phyloP scores from a whole-genome alignment of 768 basidiomycete species.

The Pleurotus sapidus region DNA sequence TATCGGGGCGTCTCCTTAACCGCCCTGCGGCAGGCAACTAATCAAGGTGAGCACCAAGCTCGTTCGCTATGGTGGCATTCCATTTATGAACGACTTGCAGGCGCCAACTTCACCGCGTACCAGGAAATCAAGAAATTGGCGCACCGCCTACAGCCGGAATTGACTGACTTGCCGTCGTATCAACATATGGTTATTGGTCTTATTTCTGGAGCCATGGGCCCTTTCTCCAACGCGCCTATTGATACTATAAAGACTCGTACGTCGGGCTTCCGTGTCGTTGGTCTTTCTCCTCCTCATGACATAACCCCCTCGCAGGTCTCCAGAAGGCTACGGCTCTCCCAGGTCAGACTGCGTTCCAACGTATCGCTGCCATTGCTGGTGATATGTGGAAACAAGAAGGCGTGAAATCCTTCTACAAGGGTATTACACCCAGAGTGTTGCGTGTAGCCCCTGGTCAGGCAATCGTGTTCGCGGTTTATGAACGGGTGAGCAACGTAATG shows the following conservation, averaged over 20 bases:
- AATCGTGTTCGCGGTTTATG: conserved; percentile 97
- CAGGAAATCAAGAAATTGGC: conserved; percentile 92
- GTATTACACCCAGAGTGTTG: conserved; percentile 94
- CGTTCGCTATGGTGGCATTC: no score
- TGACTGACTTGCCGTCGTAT: conserved; percentile 82
- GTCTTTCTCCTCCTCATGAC: not conserved
- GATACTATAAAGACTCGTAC: conserved; percentile 93
- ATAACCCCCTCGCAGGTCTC: conserved; percentile 47
- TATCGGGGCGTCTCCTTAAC: conserved; percentile 95
- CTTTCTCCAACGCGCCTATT: conserved; percentile 96
- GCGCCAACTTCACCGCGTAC: conserved; percentile 97
- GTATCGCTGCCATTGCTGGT: conserved; percentile 76
- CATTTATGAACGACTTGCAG: conserved; percentile 25
- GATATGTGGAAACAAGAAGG: conserved; percentile 96
- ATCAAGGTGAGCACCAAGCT: conserved; percentile 63
- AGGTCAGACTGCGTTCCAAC: conserved; percentile 74
- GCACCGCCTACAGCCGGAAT: conserved; percentile 73
- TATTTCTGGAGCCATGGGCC: conserved; percentile 96
- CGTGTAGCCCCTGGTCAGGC: conserved; percentile 97
- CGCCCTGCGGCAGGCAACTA: conserved; percentile 94
- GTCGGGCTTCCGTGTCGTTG: conserved; percentile 21
- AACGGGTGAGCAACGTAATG: conserved; percentile 74
- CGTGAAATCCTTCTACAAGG: conserved; percentile 91
- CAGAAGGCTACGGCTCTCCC: conserved; percentile 78
- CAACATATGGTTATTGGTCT: conserved; percentile 96